Evolutionary conservation across 768 basidiomycete genomes (phyloP).

Genomic region (Hericium erinaceus): DNA sequence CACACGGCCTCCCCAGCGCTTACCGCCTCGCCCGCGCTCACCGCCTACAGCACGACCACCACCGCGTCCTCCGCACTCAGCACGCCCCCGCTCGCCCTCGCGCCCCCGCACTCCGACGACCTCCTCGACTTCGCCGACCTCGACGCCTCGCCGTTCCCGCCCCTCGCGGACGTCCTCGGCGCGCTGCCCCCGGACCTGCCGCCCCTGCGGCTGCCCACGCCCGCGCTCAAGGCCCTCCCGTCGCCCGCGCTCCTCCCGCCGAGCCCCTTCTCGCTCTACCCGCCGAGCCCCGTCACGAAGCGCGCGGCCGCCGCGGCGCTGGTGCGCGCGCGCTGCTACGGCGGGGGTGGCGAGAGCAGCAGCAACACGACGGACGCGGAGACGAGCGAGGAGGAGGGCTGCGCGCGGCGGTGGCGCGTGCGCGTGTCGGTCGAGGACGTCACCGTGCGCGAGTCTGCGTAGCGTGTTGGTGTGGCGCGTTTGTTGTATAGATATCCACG

Average conservation of each 20-base stretch:
- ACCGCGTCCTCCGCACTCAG: neutral
- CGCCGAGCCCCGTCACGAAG: neutral
- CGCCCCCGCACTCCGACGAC: neutral
- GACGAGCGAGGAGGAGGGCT: constrained; percentile 1
- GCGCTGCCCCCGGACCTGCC: neutral
- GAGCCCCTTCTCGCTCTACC: constrained; percentile 1
- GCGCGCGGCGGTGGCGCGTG: no score
- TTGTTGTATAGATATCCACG: neutral
- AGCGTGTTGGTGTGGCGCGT: neutral
- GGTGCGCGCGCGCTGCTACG: neutral
- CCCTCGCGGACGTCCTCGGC: neutral
- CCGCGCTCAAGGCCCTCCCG: neutral
- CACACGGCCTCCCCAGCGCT: neutral
- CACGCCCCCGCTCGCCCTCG: neutral
- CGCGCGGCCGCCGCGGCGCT: no score
- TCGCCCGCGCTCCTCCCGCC: constrained; percentile 1
- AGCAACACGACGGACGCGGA: constrained; percentile 9
- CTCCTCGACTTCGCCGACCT: neutral
- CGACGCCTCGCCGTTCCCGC: neutral
- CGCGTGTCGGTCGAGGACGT: no score
- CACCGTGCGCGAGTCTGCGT: no score
- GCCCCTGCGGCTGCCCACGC: neutral
- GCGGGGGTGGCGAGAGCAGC: neutral
- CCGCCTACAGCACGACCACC: neutral
- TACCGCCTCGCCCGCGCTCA: neutral